phyloP scores from a whole-genome alignment of 345 rosid species.

The Litchi chinensis region DNA sequence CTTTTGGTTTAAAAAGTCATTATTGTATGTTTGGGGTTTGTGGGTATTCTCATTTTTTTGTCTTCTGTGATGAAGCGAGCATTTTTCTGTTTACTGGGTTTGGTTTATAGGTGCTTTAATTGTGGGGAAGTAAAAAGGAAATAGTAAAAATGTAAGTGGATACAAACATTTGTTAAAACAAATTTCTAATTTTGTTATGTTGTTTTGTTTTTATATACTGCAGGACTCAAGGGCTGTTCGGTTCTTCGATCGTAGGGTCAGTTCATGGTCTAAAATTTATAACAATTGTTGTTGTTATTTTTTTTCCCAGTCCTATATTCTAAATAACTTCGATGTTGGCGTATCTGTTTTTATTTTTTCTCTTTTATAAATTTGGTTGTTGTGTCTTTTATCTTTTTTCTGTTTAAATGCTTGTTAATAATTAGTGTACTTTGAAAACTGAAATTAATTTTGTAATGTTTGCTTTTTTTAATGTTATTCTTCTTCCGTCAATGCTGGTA shows the following conservation, averaged over 20 bases:
- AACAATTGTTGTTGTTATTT: background rate
- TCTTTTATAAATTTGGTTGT: background rate
- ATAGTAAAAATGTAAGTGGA: background rate
- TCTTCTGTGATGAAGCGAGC: background rate
- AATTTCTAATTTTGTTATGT: slow-evolving; percentile 12
- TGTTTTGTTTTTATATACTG: slow-evolving; percentile 21
- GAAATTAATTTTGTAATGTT: background rate
- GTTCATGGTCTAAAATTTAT: slow-evolving; percentile 28
- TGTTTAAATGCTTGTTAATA: background rate
- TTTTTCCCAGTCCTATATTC: background rate
- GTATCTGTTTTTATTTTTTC: background rate
- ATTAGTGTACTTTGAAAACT: background rate
- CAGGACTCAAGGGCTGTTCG: slow-evolving; percentile 90
- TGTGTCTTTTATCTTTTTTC: background rate
- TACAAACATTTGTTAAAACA: background rate
- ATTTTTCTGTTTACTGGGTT: background rate
- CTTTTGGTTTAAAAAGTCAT: background rate
- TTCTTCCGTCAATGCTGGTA: background rate
- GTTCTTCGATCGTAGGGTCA: slow-evolving; percentile 89
- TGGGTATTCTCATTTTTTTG: background rate
- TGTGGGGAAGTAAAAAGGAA: background rate
- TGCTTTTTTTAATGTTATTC: background rate
- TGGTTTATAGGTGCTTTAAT: background rate
- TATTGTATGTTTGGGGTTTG: background rate
- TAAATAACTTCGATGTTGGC: background rate